Base-by-base conservation (phyloP, 495 filamentous ascomycete genomes). In the Aspergillus funiculosus region DNA sequence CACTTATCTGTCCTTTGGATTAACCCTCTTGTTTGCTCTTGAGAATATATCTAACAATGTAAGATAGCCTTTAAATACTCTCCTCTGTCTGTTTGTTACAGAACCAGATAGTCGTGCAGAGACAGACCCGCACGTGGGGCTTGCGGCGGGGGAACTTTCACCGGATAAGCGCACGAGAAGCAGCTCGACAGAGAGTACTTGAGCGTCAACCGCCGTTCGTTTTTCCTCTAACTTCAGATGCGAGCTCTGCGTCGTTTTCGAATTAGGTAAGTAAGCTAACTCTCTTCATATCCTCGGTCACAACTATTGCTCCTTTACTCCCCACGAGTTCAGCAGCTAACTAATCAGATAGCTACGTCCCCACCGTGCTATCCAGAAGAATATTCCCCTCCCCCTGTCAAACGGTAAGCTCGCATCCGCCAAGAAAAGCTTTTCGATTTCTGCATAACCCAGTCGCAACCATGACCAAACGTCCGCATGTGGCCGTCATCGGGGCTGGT, bases 401-500 rank as follows among this genome's bases (percentile, higher is more conserved):
- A 6, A 38, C 35, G 1, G 5, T 10, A 38, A 22, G 6, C 22
- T 21, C 13, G 3, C 9, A 11, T 20, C 10, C 5, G 9, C 5
- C 17, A 9, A 15, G 8, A 31, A 20, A 30, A 6, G 15, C 10
- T 8, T 38, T 15, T 9, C 7, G 24, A n/a, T n/a, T 22, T 21
- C 14, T 29, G 26, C 15, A 13, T 19, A 8, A 34, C 14, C 21
- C 39, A 21, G 34, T 39, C 26, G 27, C 38, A 43, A 26, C 17
- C 30, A 44, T 39, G 62, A 56, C 52, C 5, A 48, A 58, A 17
- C 68, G 45, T 26, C 78, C 74, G 1, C 69, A 75, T 40, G 66
- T 96, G 19, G 85, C 84, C 10, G 67, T 98, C 13, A 74, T 98
- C 37, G 92, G 92, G 11, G 91, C 87, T 27, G 92, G 92, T 19